Base-by-base conservation (phyloP, 2,329 filamentous ascomycete genomes). In the Fusarium sp. region DNA sequence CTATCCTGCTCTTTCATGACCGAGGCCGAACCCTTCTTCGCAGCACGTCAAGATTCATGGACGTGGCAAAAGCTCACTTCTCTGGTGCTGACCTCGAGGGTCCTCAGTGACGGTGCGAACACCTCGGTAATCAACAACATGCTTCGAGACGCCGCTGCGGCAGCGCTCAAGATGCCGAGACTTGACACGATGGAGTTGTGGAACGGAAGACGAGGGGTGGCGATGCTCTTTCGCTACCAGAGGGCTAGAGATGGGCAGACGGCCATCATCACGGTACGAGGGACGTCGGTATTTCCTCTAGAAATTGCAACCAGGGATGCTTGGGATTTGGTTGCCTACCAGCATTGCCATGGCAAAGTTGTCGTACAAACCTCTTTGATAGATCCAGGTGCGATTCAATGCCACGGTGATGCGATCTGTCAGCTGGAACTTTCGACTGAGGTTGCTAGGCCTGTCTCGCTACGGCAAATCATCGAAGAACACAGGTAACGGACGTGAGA, bases 1-100 rank as follows among this genome's bases (percentile, higher is more conserved):
- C 73, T 79, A 42, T 76, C 74, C 31, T 75, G 68, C 25, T 77
- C 76, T 23, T 79, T 76, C 51, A 75, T 78, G 21, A 58, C 49
- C 18, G 75, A 79, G 56, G 76, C 77, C 20, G 53, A 66, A 27
- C 35, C 76, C 64, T 78, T 79, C 70, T 78, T 79, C 58, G 25
- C 42, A 23, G 61, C 64, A 33, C 47, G 45, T 45, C 57, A 71
- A 58, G 21, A 21, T 31, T 72, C 45, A 41, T 74, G 72, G 75
- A 71, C 31, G 42, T 79, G 75, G 76, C 11, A 56, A 21, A 77
- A 73, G 9, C 71, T 79, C n/a, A 73, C 59, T 23, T 73, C 67
- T 33, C 70, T 79, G 20, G 66, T 72, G 54, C 72, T 78, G 50
- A 79, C 76, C 56, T 77, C 75, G 35, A 65, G 55, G 40, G 23